These are phyloP conservation scores for Populus hybrid DNA, from an alignment of 441 rosid genomes.

Conservation along the genomic window DNA sequence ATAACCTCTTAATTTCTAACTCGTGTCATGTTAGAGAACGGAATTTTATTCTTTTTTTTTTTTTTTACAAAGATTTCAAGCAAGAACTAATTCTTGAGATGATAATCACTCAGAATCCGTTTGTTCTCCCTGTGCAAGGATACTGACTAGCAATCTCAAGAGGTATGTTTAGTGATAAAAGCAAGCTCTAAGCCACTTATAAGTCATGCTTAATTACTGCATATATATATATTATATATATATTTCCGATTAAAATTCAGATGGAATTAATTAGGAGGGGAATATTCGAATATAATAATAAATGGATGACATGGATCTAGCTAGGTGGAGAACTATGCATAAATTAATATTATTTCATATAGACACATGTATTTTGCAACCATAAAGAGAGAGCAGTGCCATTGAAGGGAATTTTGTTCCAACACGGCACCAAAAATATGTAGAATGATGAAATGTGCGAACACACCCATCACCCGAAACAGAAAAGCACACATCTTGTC, in stretches of 20 bases:
- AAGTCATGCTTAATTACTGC: neutral
- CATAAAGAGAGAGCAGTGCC: neutral
- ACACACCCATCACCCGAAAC: neutral
- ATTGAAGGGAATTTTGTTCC: neutral
- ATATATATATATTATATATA: too few relatives aligned
- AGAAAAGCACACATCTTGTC: neutral
- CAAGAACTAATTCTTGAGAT: too few relatives aligned
- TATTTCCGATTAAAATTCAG: neutral
- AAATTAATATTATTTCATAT: too few relatives aligned
- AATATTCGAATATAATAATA: too few relatives aligned
- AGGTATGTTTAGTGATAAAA: neutral
- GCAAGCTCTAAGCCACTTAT: neutral
- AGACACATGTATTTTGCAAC: neutral
- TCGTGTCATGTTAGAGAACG: neutral
- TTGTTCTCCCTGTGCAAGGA: neutral
- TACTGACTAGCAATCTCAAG: neutral
- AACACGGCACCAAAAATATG: conserved; percentile 20
- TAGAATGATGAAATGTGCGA: neutral
- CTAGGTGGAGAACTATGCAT: neutral
- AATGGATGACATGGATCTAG: neutral
- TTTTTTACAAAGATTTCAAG: neutral
- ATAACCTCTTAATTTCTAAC: too few relatives aligned
- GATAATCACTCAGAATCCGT: neutral
- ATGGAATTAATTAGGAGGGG: neutral
- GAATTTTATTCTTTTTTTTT: too few relatives aligned